Conservation (phyloP, 805 yeast species). For the Wickerhamiella spandovensis region DNA sequence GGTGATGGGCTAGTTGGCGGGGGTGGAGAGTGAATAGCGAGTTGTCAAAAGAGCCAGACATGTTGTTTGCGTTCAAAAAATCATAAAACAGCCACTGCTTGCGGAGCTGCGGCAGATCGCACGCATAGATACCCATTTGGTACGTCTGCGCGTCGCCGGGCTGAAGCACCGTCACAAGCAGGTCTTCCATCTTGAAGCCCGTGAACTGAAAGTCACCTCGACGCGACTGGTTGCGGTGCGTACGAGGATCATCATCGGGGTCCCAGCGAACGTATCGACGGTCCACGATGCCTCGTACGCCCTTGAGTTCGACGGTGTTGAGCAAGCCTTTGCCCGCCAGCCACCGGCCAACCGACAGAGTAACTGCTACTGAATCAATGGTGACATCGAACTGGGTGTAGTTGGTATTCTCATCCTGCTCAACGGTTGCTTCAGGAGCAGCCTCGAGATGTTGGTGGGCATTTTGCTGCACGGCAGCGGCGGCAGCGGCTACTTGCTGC, state of each 20-base stretch:
- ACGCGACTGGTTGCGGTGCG: slow-evolving; percentile 51
- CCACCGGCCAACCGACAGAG: slow-evolving; percentile 77
- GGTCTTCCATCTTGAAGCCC: slow-evolving; percentile 70
- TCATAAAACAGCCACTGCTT: slow-evolving; percentile 93
- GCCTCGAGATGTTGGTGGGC: slow-evolving; percentile 2
- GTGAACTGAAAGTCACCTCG: slow-evolving; percentile 94
- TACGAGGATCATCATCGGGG: slow-evolving; percentile 68
- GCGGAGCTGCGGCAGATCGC: slow-evolving; percentile 65
- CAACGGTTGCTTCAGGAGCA: slow-evolving; percentile 14
- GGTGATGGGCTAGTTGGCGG: slow-evolving; percentile 33
- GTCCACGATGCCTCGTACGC: slow-evolving; percentile 86
- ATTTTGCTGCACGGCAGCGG: slow-evolving; percentile 28
- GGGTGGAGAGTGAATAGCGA: slow-evolving; percentile 86
- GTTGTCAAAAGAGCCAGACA: slow-evolving; percentile 87
- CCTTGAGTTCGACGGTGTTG: slow-evolving; percentile 65
- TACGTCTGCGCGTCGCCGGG: slow-evolving; percentile 70
- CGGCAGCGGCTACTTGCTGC: slow-evolving; percentile 55
- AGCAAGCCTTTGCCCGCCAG: slow-evolving; percentile 79
- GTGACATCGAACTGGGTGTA: slow-evolving; percentile 92
- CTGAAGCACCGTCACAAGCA: slow-evolving; percentile 65
- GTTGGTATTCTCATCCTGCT: slow-evolving; percentile 65
- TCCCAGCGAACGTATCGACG: slow-evolving; percentile 78
- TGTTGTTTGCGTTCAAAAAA: slow-evolving; percentile 64
- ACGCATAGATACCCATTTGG: slow-evolving; percentile 73
- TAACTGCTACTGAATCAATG: slow-evolving; percentile 69